Conservation (phyloP, 2,329 filamentous ascomycete species). For the Trichoderma breve region DNA sequence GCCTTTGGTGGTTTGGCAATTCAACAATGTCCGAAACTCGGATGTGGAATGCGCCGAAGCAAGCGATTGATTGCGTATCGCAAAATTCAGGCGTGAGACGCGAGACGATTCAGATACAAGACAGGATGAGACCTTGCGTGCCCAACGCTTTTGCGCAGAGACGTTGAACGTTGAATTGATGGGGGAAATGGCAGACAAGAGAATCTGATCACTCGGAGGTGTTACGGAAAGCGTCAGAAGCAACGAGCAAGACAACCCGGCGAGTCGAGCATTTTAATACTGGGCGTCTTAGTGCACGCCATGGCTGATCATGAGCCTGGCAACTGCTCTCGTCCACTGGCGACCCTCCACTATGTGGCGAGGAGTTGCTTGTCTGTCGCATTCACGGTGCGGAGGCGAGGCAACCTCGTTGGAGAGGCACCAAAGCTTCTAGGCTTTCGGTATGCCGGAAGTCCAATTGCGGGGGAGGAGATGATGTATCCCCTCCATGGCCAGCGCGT, state of each 20-base stretch:
- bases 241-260: background rate
- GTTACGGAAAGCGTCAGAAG: background rate
- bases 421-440: constrained; percentile 10
- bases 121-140: constrained; percentile 14
- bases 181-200: background rate
- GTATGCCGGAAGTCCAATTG: constrained; percentile 17
- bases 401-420: constrained; percentile 10
- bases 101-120: background rate
- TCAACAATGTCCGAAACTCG: background rate
- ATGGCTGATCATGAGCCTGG: constrained; percentile 12
- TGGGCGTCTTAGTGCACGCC: background rate
- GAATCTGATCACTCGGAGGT: background rate
- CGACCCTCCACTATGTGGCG: constrained; percentile 30
- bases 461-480: constrained; percentile 20
- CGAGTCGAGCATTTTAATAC: constrained; percentile 18
- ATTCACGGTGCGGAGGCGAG: constrained; percentile 15
- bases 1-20: background rate
- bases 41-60: constrained; percentile 1
- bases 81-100: constrained; percentile 1
- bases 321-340: constrained; percentile 30
- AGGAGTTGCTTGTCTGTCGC: background rate
- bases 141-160: background rate
- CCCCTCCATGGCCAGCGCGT: background rate
- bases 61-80: background rate
- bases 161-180: background rate